These are phyloP conservation scores for Paraphoma chrysanthemicola DNA, from an alignment of 2,329 filamentous ascomycete species.

Conservation along the genomic window DNA sequence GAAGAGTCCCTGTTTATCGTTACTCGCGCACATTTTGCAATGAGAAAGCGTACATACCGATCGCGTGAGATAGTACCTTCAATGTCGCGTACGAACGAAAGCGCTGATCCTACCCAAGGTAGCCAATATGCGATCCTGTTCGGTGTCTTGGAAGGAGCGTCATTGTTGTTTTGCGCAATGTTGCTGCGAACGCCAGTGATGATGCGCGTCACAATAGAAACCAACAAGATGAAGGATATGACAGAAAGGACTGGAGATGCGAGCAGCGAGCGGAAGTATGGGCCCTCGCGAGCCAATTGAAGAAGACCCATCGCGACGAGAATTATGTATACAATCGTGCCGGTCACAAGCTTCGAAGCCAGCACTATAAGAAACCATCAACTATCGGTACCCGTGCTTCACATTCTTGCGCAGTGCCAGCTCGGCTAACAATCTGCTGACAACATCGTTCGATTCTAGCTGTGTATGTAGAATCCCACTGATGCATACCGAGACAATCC, in stretches of 20 bases:
- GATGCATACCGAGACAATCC: not conserved
- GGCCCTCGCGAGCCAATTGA: slow-evolving; percentile 6
- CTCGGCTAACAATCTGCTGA: not conserved
- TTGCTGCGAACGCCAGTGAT: slow-evolving; percentile 12
- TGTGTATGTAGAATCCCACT: not conserved
- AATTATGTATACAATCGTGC: not conserved
- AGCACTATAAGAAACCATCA: not conserved
- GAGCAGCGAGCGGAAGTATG: not conserved
- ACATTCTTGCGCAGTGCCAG: not conserved
- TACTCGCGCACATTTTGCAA: not conserved
- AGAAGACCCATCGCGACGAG: slow-evolving; percentile 14
- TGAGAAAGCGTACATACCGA: slow-evolving; percentile 4
- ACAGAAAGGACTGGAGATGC: slow-evolving; percentile 9
- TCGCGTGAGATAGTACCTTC: slow-evolving; percentile 15
- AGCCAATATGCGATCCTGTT: slow-evolving; percentile 18
- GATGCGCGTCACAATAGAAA: slow-evolving; percentile 11
- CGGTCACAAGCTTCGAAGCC: not conserved
- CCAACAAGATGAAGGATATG: slow-evolving; percentile 2
- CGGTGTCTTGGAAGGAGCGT: slow-evolving; percentile 11
- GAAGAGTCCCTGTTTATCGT: slow-evolving; percentile 5
- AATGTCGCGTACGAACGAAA: slow-evolving; percentile 17
- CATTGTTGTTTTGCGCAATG: slow-evolving; percentile 7
- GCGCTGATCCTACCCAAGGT: slow-evolving; percentile 16
- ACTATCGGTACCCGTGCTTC: not conserved
- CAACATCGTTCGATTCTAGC: not conserved